phyloP scores from a whole-genome alignment of 441 rosid genomes.

The Gossypium gossypioides region DNA sequence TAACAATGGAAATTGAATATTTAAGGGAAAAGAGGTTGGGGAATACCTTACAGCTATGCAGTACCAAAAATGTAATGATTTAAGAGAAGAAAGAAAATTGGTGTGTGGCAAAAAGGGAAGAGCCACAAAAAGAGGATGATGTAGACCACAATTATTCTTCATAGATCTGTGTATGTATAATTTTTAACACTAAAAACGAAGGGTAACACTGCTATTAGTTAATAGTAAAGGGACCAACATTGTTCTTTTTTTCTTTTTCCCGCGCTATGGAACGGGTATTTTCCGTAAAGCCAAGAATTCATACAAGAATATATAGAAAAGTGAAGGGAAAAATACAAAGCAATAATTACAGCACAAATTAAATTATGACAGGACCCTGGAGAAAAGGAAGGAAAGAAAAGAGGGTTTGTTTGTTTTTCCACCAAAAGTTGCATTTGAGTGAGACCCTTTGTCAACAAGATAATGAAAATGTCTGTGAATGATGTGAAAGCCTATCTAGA shows the following conservation, averaged over 20 bases:
- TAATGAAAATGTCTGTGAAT: slow-evolving; percentile 42
- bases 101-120: slow-evolving; percentile 15
- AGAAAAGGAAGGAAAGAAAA: slow-evolving; percentile 7
- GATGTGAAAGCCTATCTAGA: slow-evolving; percentile 31
- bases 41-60: slow-evolving; percentile 46
- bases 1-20: not conserved
- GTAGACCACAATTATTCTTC: slow-evolving; percentile 22
- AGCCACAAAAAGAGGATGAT: slow-evolving; percentile 15
- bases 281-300: slow-evolving; percentile 10
- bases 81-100: slow-evolving; percentile 30
- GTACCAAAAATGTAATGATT: slow-evolving; percentile 42
- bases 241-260: not conserved
- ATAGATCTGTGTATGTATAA: not conserved
- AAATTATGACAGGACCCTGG: slow-evolving; percentile 7
- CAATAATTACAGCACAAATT: slow-evolving; percentile 9
- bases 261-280: not conserved
- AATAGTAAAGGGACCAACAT: not conserved
- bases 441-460: slow-evolving; percentile 31
- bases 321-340: not conserved
- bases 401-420: not conserved
- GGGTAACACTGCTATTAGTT: not conserved
- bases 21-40: slow-evolving; percentile 9
- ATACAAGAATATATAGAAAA: not conserved
- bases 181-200: not conserved
- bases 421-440: slow-evolving; percentile 19